phyloP scores from a whole-genome alignment of 108 stramenopile species.

The Cyclotella atomus region DNA sequence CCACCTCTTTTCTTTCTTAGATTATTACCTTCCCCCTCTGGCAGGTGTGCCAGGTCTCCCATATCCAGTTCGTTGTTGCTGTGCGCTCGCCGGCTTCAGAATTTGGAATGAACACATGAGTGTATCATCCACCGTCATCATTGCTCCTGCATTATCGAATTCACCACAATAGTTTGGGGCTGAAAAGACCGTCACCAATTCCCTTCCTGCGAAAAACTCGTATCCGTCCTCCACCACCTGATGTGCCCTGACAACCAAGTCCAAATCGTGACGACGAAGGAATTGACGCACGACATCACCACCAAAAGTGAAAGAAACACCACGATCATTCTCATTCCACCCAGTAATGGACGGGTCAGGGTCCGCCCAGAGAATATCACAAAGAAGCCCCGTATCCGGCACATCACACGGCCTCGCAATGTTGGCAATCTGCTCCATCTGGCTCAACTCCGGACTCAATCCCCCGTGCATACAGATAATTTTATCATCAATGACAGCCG shows the following conservation, averaged over 20 bases:
- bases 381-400: slow-evolving; percentile 98
- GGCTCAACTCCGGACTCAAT: slow-evolving; percentile 93
- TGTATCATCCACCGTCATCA: slow-evolving; percentile 97
- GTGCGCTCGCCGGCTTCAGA: slow-evolving; percentile 90
- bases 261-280: slow-evolving; percentile 97
- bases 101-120: slow-evolving; percentile 98
- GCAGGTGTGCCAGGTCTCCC: slow-evolving; percentile 77
- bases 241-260: slow-evolving; percentile 98
- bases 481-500: slow-evolving; percentile 99
- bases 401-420: slow-evolving; percentile 98
- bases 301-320: slow-evolving; percentile 99
- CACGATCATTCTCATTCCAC: slow-evolving; percentile 99
- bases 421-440: slow-evolving; percentile 97
- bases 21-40: slow-evolving; percentile 63
- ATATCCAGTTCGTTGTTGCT: slow-evolving; percentile 75
- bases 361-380: slow-evolving; percentile 99
- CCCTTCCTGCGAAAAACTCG: slow-evolving; percentile 98
- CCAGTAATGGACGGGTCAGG: slow-evolving; percentile 96
- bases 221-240: slow-evolving; percentile 99
- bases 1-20: neutral
- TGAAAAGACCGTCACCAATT: slow-evolving; percentile 96
- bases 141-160: slow-evolving; percentile 98
- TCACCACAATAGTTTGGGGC: slow-evolving; percentile 99
- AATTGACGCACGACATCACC: slow-evolving; percentile 98
- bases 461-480: slow-evolving; percentile 99